A percentile compares a stretch with the other conserved stretches of the same genome.
Conservation (phyloP, 2,329 filamentous ascomycete species). For the Fusarium albosuccineum region DNA sequence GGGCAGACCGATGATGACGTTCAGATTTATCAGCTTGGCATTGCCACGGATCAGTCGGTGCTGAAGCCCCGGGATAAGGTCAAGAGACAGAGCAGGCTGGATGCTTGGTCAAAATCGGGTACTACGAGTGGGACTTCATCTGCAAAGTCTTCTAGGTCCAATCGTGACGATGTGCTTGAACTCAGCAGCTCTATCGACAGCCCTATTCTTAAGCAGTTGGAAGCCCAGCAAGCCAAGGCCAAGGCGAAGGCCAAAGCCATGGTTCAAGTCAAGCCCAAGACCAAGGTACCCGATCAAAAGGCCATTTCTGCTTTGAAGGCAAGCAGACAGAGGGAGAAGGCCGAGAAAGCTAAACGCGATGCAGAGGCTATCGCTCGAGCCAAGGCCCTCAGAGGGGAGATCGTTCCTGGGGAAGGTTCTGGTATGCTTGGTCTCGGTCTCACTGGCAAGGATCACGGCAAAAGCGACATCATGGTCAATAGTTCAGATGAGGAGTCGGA, state of each 20-base stretch:
- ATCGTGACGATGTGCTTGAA: conserved; percentile 62
- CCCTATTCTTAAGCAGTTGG: conserved; percentile 62
- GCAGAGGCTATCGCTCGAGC: conserved; percentile 78
- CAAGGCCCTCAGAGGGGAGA: conserved; percentile 60
- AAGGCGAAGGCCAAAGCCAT: conserved; percentile 48
- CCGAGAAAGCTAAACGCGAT: conserved; percentile 79
- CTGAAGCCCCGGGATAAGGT: conserved; percentile 50
- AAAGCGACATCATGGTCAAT: conserved; percentile 92
- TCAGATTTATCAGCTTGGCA: conserved; percentile 59
- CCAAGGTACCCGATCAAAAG: conserved; percentile 52
- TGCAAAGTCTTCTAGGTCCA: conserved; percentile 51
- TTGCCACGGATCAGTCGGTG: conserved; percentile 43
- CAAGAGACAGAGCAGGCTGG: conserved; percentile 72
- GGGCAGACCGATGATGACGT: conserved; percentile 70
- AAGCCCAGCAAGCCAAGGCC: conserved; percentile 53
- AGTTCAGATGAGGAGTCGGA: conserved; percentile 82
- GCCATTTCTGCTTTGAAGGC: conserved; percentile 69
- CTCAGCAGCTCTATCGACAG: conserved; percentile 62
- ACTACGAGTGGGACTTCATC: conserved; percentile 41
- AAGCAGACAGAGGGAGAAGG: conserved; percentile 79
- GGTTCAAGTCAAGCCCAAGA: conserved; percentile 47
- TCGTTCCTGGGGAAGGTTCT: conserved; percentile 77
- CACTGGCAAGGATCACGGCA: conserved; percentile 82
- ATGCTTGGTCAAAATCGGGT: conserved; percentile 71
- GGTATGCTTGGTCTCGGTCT: conserved; percentile 79